Evolutionary conservation across 805 yeast genomes (phyloP), one percentile per base, ranked within the genome.

Genomic region (Ogataea methanolica): DNA sequence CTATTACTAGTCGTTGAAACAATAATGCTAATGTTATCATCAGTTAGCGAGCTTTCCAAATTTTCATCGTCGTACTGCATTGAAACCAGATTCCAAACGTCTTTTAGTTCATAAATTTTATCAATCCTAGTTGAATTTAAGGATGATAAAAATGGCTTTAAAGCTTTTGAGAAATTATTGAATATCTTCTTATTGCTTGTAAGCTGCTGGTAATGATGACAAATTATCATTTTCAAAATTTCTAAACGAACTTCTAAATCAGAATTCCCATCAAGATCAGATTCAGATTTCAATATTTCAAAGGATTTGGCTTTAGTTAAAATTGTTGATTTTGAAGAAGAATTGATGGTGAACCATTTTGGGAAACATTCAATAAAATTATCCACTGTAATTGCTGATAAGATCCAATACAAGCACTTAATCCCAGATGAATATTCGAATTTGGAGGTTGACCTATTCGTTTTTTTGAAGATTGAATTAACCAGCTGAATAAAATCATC

Each of bases 321-420:
- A 11, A 35, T 33, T 7, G 39, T 21, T 3, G 35, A 38, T 19
- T 19, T 19, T 19, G 21, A 19, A 19, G 21, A 19, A 19, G 21
- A 19, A 4, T 2, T 19, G 16, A 46, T 42, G 11, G 39, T 26
- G 41, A 31, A 51, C 57, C 52, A 52, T 11, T 37, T 17, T 29
- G 50, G 54, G 26, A 56, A 52, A n/a, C 58, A 54, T 4, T 45
- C 52, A 22, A 50, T 34, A 21, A 53, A 50, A 33, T 56, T 56
- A 21, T 53, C 55, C 5, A 51, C 14, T 7, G 53, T 41, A 19
- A 55, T 45, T 2, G 57, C 55, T 31, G 53, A 51, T 31, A 55
- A 17, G 19, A 50, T 50, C 34, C 51, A 36, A 23, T 36, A 48
- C 21, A 55, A 21, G 4, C 54, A 40, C 22, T n/a, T 44, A 17